phyloP scores from a whole-genome alignment of 768 basidiomycete genomes.

The Hygrophorus pudorinus region DNA sequence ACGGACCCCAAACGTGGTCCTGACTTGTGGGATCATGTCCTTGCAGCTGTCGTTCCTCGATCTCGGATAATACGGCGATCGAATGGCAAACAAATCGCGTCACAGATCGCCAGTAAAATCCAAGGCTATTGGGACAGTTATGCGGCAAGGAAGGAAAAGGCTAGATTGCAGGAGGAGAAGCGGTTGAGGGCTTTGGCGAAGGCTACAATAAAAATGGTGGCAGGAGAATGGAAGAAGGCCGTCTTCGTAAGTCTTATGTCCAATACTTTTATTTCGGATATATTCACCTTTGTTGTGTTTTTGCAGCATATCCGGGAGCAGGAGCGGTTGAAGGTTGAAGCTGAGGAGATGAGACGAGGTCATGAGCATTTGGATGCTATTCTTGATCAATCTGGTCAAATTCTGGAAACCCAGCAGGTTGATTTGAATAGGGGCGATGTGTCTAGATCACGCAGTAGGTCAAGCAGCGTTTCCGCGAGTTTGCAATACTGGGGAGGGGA shows the following conservation, averaged over 20 bases:
- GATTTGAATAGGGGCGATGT: constrained; percentile 47
- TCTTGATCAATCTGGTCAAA: constrained; percentile 78
- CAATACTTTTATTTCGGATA: not conserved
- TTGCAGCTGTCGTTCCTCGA: constrained; percentile 31
- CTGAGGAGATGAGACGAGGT: constrained; percentile 70
- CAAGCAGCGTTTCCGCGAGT: constrained; percentile 36
- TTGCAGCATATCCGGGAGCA: constrained; percentile 65
- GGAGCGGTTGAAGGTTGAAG: constrained; percentile 50
- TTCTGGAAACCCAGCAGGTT: constrained; percentile 74
- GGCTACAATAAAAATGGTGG: constrained; percentile 58
- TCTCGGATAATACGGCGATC: constrained; percentile 18
- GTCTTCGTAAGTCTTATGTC: constrained; percentile 50
- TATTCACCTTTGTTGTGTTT: not conserved
- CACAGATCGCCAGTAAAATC: constrained; percentile 56
- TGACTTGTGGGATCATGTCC: constrained; percentile 53
- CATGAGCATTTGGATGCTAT: constrained; percentile 86
- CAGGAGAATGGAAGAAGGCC: constrained; percentile 81
- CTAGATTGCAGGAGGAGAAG: constrained; percentile 52
- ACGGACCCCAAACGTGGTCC: constrained; percentile 23
- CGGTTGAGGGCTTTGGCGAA: constrained; percentile 58
- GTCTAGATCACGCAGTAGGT: constrained; percentile 44
- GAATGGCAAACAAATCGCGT: constrained; percentile 29
- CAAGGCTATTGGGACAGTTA: constrained; percentile 68
- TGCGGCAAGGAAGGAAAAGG: constrained; percentile 51
- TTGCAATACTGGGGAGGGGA: constrained; percentile 24